Conservation (phyloP, 2,329 filamentous ascomycete species). For the Fusarium annulatum region DNA sequence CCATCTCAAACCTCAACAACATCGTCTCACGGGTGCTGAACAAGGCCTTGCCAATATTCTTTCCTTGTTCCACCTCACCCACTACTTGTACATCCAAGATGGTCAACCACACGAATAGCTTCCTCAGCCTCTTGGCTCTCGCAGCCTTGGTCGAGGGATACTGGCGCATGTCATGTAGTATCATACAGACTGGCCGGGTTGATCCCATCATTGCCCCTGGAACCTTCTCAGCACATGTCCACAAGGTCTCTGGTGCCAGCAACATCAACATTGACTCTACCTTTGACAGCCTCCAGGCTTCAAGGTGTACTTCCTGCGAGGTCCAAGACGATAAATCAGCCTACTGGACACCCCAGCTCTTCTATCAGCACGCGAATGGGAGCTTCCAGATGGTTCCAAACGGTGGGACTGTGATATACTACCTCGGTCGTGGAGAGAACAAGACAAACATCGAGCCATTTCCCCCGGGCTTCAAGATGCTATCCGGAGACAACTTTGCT, state of each 20-base stretch:
- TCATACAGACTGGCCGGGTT: constrained; percentile 38
- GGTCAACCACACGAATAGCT: constrained; percentile 8
- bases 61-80: constrained; percentile 15
- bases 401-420: constrained; percentile 38
- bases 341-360: constrained; percentile 42
- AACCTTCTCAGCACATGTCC: constrained; percentile 33
- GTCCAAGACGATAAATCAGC: constrained; percentile 41
- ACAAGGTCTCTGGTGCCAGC: constrained; percentile 41
- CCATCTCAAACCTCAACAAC: neutral
- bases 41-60: constrained; percentile 6
- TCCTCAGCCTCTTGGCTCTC: constrained; percentile 25
- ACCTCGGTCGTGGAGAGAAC: constrained; percentile 40
- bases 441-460: constrained; percentile 39
- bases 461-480: constrained; percentile 39
- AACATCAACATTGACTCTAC: constrained; percentile 30
- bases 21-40: constrained; percentile 9
- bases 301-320: constrained; percentile 40
- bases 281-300: constrained; percentile 32
- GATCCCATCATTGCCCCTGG: constrained; percentile 39
- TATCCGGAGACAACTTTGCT: constrained; percentile 31
- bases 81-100: constrained; percentile 9
- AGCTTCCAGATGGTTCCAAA: constrained; percentile 41
- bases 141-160: constrained; percentile 26
- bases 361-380: constrained; percentile 36
- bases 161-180: constrained; percentile 41